Evolutionary conservation across 1,139 yeast species (phyloP).

Genomic region (Oligophagozyma castellii): DNA sequence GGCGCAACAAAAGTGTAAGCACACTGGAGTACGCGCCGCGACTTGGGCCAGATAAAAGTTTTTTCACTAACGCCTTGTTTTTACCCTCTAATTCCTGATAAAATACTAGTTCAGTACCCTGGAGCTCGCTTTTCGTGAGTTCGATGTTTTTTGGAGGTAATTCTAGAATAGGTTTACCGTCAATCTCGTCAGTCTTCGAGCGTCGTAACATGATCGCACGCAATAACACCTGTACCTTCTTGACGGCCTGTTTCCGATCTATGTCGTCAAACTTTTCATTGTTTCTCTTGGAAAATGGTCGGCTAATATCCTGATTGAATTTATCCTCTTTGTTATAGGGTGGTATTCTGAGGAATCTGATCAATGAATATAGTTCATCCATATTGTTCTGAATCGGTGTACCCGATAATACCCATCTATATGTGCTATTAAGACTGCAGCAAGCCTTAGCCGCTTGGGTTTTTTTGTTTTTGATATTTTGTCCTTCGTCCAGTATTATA

Average conservation of each 20-base stretch:
- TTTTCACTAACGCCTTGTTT: slow-evolving; percentile 44
- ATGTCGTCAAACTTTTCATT: slow-evolving; percentile 25
- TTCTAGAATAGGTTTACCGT: slow-evolving; percentile 63
- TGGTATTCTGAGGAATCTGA: slow-evolving; percentile 55
- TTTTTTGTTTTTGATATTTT: slow-evolving; percentile 61
- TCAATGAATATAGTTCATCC: slow-evolving; percentile 64
- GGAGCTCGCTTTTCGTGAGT: slow-evolving; percentile 38
- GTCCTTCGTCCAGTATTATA: slow-evolving; percentile 83
- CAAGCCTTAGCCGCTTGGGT: slow-evolving; percentile 61
- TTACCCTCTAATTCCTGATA: slow-evolving; percentile 46
- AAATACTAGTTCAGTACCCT: slow-evolving; percentile 38
- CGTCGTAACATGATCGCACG: slow-evolving; percentile 71
- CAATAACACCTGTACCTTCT: slow-evolving; percentile 57
- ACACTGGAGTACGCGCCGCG: slow-evolving; percentile 42
- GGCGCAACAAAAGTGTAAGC: slow-evolving; percentile 58
- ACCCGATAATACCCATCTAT: slow-evolving; percentile 78
- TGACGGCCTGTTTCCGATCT: slow-evolving; percentile 34
- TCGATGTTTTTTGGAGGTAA: slow-evolving; percentile 53
- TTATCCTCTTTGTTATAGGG: slow-evolving; percentile 49
- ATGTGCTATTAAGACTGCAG: slow-evolving; percentile 36
- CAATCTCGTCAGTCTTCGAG: slow-evolving; percentile 58
- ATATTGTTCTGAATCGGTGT: slow-evolving; percentile 89
- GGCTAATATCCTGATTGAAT: slow-evolving; percentile 46
- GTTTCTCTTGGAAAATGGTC: slow-evolving; percentile 33
- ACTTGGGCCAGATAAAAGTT: slow-evolving; percentile 23